Evolutionary conservation across 2,329 filamentous ascomycete species (phyloP).

Genomic region (Pestalotiopsis sp.): DNA sequence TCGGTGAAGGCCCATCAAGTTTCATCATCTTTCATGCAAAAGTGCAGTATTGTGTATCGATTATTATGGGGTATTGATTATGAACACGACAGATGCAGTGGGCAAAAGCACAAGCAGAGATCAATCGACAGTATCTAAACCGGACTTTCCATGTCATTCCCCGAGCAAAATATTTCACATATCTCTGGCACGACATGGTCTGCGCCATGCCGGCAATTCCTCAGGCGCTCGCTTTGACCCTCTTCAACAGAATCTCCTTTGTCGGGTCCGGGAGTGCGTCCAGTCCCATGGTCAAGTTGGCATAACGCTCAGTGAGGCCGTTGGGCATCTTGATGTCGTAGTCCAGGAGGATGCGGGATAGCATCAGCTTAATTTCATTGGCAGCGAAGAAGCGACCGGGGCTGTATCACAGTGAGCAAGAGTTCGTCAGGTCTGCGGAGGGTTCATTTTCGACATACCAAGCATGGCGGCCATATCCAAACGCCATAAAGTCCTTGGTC

Average conservation of each 20-base stretch:
- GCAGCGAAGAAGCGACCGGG: constrained; percentile 43
- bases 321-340: constrained; percentile 34
- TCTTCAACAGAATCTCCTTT: constrained; percentile 7
- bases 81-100: background rate
- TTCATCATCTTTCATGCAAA: background rate
- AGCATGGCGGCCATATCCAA: constrained; percentile 42
- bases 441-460: constrained; percentile 15
- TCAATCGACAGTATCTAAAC: background rate
- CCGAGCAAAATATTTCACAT: background rate
- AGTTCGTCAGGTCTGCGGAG: background rate
- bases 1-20: background rate
- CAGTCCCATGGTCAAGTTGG: constrained; percentile 5
- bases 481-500: constrained; percentile 32
- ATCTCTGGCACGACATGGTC: background rate
- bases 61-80: background rate
- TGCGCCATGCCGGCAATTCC: background rate
- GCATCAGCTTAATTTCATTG: constrained; percentile 43
- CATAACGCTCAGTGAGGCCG: constrained; percentile 14
- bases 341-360: constrained; percentile 37
- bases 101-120: background rate
- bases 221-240: constrained; percentile 5
- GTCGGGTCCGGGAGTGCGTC: constrained; percentile 10
- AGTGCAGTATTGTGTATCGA: background rate
- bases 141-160: background rate
- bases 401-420: background rate